These are phyloP conservation scores for Globisporangium recalcitrans DNA, from an alignment of 352 stramenopile genomes.

Conservation along the genomic window DNA sequence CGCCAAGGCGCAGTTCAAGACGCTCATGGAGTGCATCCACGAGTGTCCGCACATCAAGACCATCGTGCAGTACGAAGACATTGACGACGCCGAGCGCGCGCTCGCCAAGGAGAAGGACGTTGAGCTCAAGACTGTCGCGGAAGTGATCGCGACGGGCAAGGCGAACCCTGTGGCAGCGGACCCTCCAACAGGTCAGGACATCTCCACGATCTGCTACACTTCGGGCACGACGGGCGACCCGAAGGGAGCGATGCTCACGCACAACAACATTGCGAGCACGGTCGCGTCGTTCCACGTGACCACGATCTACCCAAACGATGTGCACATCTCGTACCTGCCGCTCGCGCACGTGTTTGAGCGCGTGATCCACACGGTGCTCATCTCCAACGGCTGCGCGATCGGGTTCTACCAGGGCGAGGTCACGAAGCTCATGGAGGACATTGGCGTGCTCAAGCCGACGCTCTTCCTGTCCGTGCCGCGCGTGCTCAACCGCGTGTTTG, in stretches of 20 bases:
- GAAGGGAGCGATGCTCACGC: slow-evolving; percentile 64
- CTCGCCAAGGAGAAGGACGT: slow-evolving; percentile 31
- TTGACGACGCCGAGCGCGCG: slow-evolving; percentile 29
- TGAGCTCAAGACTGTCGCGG: slow-evolving; percentile 33
- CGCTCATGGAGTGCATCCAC: slow-evolving; percentile 39
- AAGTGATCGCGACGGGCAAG: slow-evolving; percentile 35
- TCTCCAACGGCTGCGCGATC: slow-evolving; percentile 76
- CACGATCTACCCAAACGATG: slow-evolving; percentile 17
- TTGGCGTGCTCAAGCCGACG: slow-evolving; percentile 86
- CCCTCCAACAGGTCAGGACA: slow-evolving; percentile 51
- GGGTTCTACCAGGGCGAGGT: slow-evolving; percentile 91
- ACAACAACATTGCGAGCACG: slow-evolving; percentile 37
- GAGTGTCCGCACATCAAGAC: slow-evolving; percentile 48
- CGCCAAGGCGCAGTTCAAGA: slow-evolving; percentile 47
- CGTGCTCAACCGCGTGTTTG: slow-evolving; percentile 94
- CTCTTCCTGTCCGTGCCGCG: slow-evolving; percentile 91
- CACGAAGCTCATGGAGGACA: slow-evolving; percentile 88
- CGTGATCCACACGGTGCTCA: slow-evolving; percentile 41
- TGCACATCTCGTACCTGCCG: slow-evolving; percentile 91
- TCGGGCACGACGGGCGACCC: slow-evolving; percentile 69
- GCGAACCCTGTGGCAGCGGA: slow-evolving; percentile 40
- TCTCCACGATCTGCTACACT: slow-evolving; percentile 92
- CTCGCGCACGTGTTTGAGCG: slow-evolving; percentile 94
- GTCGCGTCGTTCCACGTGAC: slow-evolving; percentile 7
- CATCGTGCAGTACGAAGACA: slow-evolving; percentile 47